Evolutionary conservation across 179 eudicot genomes (phyloP).

Genomic region (Carnegiea gigantea): DNA sequence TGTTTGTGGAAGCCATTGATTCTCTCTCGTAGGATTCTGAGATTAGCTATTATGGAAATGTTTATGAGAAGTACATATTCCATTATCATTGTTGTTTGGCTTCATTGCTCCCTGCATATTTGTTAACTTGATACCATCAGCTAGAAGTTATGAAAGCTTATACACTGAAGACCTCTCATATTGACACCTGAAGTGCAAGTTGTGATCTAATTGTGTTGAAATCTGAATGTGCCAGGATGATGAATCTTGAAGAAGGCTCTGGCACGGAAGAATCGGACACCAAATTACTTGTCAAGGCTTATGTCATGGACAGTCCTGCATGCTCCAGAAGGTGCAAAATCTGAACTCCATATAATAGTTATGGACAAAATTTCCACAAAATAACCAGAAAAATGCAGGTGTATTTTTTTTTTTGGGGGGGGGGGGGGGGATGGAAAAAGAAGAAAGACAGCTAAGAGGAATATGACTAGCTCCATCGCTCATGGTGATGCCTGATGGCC

Average conservation of each 20-base stretch:
- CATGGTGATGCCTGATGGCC: too few species aligned
- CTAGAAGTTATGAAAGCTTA: neutral
- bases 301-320: conserved; percentile 19
- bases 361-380: too few species aligned
- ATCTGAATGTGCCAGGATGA: conserved; percentile 46
- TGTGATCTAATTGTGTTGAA: conserved; percentile 1
- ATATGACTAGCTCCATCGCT: too few species aligned
- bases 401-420: too few species aligned
- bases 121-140: neutral
- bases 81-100: too few species aligned
- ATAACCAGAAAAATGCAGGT: too few species aligned
- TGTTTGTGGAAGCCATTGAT: too few species aligned
- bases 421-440: too few species aligned
- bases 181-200: neutral
- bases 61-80: neutral
- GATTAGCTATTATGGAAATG: too few species aligned
- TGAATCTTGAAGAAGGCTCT: conserved; percentile 83
- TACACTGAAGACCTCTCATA: neutral
- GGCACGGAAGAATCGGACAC: conserved; percentile 73
- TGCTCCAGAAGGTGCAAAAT: conserved; percentile 42
- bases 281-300: conserved; percentile 52
- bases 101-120: too few species aligned
- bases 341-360: neutral
- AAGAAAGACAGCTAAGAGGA: too few species aligned
- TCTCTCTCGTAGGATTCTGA: too few species aligned